Conservation (phyloP, 352 stramenopile species). For the Phytopythium delawarense region DNA sequence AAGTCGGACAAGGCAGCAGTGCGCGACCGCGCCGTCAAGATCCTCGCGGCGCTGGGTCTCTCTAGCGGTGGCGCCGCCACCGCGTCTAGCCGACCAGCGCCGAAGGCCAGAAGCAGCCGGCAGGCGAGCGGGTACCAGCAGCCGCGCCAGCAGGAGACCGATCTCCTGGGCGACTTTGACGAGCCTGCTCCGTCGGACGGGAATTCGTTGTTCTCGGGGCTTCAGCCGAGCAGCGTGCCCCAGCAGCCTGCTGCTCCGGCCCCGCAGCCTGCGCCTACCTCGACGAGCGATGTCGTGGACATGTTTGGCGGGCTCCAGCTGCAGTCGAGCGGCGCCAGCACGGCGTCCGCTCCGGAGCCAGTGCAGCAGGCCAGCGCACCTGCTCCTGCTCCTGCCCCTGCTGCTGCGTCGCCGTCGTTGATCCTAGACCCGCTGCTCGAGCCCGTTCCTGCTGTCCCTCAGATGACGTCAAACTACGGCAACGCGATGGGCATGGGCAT, state of each 20-base stretch:
- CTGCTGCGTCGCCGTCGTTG: conserved; percentile 33
- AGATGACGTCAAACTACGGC: conserved; percentile 37
- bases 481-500: conserved; percentile 48
- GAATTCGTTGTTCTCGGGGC: conserved; percentile 52
- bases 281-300: conserved; percentile 38
- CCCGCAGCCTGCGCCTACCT: conserved; percentile 14
- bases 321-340: conserved; percentile 36
- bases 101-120: conserved; percentile 11
- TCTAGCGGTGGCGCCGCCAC: conserved; percentile 22
- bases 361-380: conserved; percentile 15
- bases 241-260: conserved; percentile 21
- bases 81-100: conserved; percentile 8
- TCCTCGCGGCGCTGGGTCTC: conserved; percentile 58
- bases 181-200: conserved; percentile 28
- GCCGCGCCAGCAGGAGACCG: conserved; percentile 35
- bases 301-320: conserved; percentile 81
- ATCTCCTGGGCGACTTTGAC: conserved; percentile 72
- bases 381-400: conserved; percentile 15
- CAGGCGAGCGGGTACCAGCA: conserved; percentile 22
- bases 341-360: conserved; percentile 13
- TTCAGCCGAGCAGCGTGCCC: conserved; percentile 38
- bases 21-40: conserved; percentile 71
- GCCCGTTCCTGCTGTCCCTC: conserved; percentile 33
- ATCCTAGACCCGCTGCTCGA: conserved; percentile 73
- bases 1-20: conserved; percentile 78